Evolutionary conservation across 306 rosid genomes (phyloP), one percentile per base, ranked within the genome.

Genomic region (Dalbergia cochinchinensis): DNA sequence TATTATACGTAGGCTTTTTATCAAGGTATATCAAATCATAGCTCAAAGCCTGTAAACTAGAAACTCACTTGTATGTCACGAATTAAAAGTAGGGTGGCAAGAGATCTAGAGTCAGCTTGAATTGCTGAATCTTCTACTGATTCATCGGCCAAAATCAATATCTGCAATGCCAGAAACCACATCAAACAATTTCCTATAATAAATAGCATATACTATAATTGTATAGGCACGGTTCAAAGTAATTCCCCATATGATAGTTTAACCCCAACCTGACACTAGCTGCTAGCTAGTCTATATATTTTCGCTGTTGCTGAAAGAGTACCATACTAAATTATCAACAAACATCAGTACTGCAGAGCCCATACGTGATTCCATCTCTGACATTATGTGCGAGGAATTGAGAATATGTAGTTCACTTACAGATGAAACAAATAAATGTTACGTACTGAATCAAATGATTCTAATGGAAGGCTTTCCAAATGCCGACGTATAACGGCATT

Each of bases 81-180:
- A 85, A 94, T 94, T 80, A 94, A 85, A 75, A 94, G 88, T 79
- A 94, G 80, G 1, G 98, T 94, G 85, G 98, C 98, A 75, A 94
- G 95, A 84, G 98, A 94, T 90, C 98, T 90, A 70, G 98, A 94
- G 87, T 94, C 98, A 51, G 98, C 98, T 85, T 94, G 97, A 83
- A 91, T 94, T 71, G 98, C 98, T 54, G 98, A 94, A 84, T 94
- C 98, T 77, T 94, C 98, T 71, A 94, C 95, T 63, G 98, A 94
- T 85, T 94, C 98, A 62, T 94, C 98, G 18, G 98, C 98, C 83
- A 94, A 89, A 74, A 94, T 94, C 85, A 94, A 85, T 71, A 94
- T 89, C 97, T 94, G 91, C 16, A 80, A 54, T 77, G 80, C 60
- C 71, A 76, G 61, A 58, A 62, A 62, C 51, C 34, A 41, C n/a